These are phyloP conservation scores for Oldenlandia corymbosa DNA, from an alignment of 257 asterid genomes.

Conservation along the genomic window DNA sequence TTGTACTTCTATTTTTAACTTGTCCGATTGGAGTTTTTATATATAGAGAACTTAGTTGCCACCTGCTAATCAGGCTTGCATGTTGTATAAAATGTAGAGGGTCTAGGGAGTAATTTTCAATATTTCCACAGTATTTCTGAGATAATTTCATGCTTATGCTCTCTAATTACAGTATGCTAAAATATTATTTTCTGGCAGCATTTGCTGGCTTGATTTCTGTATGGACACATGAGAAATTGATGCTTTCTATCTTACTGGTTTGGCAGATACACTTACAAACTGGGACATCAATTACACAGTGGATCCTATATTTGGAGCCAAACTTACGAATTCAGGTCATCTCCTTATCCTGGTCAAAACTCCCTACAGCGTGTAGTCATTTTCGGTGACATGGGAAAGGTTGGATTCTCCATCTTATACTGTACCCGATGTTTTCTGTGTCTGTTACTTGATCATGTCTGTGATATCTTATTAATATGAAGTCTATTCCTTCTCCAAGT, in stretches of 20 bases:
- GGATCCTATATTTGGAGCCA: constrained; percentile 67
- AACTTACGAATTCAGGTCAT: constrained; percentile 59
- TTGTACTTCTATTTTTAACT: too few relatives aligned
- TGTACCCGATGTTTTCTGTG: background rate
- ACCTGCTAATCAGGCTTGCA: background rate
- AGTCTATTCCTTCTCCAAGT: background rate
- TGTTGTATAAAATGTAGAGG: background rate
- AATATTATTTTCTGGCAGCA: background rate
- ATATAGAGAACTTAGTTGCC: too few relatives aligned
- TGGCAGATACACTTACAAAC: constrained; percentile 79
- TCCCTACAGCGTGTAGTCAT: constrained; percentile 75
- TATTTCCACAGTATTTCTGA: too few relatives aligned
- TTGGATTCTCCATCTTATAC: constrained; percentile 11
- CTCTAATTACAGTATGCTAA: background rate
- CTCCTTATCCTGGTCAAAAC: constrained; percentile 95
- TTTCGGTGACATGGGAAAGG: constrained; percentile 99
- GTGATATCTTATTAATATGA: background rate
- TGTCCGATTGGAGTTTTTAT: too few relatives aligned
- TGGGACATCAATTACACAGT: constrained; percentile 65
- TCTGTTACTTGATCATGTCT: constrained; percentile 3
- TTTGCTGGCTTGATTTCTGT: constrained; percentile 1
- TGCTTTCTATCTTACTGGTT: constrained; percentile 4
- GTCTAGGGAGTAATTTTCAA: too few relatives aligned
- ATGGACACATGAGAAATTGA: too few relatives aligned
- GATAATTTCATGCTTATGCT: background rate